Evolutionary conservation across 78 protist genomes (phyloP).

Genomic region (Bodo saltans): DNA sequence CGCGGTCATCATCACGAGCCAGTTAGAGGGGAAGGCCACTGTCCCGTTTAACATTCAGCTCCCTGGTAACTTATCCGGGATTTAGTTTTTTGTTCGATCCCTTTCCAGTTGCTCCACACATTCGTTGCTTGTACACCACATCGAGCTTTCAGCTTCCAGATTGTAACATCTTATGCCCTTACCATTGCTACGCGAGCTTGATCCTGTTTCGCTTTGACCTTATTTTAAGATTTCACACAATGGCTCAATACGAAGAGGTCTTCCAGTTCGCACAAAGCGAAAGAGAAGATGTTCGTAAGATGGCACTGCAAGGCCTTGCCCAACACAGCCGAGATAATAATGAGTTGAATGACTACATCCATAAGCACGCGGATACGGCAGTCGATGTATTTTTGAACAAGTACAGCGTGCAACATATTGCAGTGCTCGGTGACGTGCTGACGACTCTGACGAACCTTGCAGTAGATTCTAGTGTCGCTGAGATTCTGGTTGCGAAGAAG

Average conservation of each 20-base stretch:
- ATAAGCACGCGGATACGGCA: neutral
- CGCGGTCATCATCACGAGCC: too few species aligned
- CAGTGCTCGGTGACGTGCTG: neutral
- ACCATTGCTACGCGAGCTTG: too few species aligned
- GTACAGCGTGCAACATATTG: neutral
- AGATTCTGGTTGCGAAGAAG: neutral
- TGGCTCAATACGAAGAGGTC: neutral
- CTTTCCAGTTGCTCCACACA: too few species aligned
- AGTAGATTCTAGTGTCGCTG: neutral
- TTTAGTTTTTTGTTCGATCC: too few species aligned
- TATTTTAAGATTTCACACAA: too few species aligned
- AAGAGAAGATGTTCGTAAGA: neutral
- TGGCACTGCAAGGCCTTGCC: neutral
- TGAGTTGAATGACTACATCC: neutral
- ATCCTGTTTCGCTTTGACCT: too few species aligned
- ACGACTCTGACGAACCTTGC: neutral
- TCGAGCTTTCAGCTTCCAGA: too few species aligned
- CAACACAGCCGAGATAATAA: neutral
- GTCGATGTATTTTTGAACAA: neutral
- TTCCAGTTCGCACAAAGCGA: neutral
- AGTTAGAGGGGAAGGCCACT: too few species aligned
- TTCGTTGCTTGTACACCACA: too few species aligned
- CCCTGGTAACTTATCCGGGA: too few species aligned
- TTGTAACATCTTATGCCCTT: too few species aligned
- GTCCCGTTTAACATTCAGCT: too few species aligned